Conservation (phyloP, 169 alveolate genomes). For the Cryptosporidium tyzzeri region DNA sequence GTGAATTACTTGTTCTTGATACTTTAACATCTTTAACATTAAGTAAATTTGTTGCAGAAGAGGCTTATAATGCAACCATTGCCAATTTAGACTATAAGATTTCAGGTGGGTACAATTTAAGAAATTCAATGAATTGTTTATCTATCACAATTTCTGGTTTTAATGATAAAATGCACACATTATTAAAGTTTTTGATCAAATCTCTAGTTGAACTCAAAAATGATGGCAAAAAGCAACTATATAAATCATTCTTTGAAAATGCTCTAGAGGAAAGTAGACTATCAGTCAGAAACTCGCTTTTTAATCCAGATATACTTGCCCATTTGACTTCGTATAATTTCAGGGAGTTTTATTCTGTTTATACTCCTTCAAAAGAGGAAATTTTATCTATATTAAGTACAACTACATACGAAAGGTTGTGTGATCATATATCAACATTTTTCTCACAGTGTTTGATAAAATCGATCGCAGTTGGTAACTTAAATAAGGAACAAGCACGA, state of each 20-base stretch:
- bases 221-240: background rate
- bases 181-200: constrained; percentile 13
- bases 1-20: constrained; percentile 34
- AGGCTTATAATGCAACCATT: constrained; percentile 55
- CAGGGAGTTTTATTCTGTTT: constrained; percentile 46
- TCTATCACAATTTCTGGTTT: constrained; percentile 64
- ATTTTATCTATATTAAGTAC: background rate
- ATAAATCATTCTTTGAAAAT: constrained; percentile 46
- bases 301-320: constrained; percentile 50
- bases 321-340: constrained; percentile 41
- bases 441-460: constrained; percentile 28
- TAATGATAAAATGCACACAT: constrained; percentile 39
- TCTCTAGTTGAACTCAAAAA: constrained; percentile 25
- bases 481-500: constrained; percentile 5
- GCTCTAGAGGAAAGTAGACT: constrained; percentile 34
- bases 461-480: constrained; percentile 41
- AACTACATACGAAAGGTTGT: constrained; percentile 17
- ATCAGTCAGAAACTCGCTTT: constrained; percentile 22
- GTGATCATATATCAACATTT: constrained; percentile 23
- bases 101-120: constrained; percentile 19
- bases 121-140: constrained; percentile 39
- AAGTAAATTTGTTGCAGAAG: constrained; percentile 38
- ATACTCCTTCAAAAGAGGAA: constrained; percentile 61
- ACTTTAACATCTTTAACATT: constrained; percentile 26
- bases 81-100: constrained; percentile 62